phyloP scores from a whole-genome alignment of 176 grass and related monocot genomes.

The Chrysopogon serrulatus region DNA sequence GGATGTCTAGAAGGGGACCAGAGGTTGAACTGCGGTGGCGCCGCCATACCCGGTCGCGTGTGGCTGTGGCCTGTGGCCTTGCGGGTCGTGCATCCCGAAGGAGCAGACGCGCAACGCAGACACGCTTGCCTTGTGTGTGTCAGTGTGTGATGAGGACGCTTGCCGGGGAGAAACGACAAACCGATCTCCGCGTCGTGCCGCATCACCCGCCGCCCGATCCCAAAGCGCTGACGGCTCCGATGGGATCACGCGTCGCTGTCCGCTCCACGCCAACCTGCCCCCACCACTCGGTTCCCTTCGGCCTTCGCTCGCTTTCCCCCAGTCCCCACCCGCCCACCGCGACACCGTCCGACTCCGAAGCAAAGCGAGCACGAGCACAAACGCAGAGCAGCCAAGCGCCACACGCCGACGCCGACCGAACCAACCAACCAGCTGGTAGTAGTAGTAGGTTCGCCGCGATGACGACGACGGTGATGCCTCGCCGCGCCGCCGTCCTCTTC shows the following conservation, averaged over 20 bases:
- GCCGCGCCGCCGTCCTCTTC: not conserved
- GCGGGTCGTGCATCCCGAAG: not conserved
- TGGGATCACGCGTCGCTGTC: conserved; percentile 24
- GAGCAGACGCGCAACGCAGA: not conserved
- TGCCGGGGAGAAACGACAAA: not conserved
- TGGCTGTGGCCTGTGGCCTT: too few species aligned
- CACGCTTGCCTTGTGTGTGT: not conserved
- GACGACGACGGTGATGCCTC: conserved; percentile 1
- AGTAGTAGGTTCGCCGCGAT: not conserved
- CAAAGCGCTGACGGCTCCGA: conserved; percentile 8
- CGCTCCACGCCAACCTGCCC: conserved; percentile 37
- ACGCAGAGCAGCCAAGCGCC: not conserved
- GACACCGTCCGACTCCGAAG: not conserved
- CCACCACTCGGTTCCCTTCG: not conserved
- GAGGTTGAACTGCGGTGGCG: not conserved
- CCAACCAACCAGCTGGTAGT: not conserved
- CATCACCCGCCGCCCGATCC: conserved; percentile 10
- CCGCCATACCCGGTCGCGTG: not conserved
- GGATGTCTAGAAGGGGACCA: not conserved
- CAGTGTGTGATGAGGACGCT: too few species aligned
- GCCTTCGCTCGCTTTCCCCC: conserved; percentile 35
- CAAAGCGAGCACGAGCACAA: not conserved
- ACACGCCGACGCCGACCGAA: conserved; percentile 40
- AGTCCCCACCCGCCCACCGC: not conserved
- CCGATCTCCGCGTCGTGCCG: not conserved